Conservation (phyloP, 139 green algal genomes). For the Tetraselmis striata region DNA sequence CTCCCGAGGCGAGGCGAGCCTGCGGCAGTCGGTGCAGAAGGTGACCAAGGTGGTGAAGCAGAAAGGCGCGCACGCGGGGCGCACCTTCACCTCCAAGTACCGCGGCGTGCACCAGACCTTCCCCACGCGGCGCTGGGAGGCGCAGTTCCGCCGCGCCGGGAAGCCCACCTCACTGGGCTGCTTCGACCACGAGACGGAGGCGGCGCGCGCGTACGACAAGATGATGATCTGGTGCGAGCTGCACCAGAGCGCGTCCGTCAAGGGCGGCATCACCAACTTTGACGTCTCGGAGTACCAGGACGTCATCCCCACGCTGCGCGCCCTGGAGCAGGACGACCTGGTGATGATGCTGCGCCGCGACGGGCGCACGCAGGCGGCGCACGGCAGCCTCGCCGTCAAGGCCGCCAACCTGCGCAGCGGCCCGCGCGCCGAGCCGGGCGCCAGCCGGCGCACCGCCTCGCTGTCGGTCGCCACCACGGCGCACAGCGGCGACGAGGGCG, state of each 20-base stretch:
- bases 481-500: too few species aligned
- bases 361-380: slow-evolving; percentile 64
- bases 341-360: slow-evolving; percentile 67
- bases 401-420: background rate
- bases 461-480: too few species aligned
- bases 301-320: slow-evolving; percentile 62
- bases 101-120: slow-evolving; percentile 87
- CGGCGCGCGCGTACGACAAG: slow-evolving; percentile 81
- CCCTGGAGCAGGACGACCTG: slow-evolving; percentile 65
- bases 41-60: slow-evolving; percentile 23
- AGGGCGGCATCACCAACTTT: slow-evolving; percentile 86
- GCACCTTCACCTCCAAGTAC: slow-evolving; percentile 76
- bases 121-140: slow-evolving; percentile 82
- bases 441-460: too few species aligned
- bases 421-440: too few species aligned
- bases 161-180: slow-evolving; percentile 72
- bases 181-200: slow-evolving; percentile 81
- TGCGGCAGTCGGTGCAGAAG: slow-evolving; percentile 19
- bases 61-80: slow-evolving; percentile 26
- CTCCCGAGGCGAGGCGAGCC: background rate
- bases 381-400: slow-evolving; percentile 21
- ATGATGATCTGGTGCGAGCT: slow-evolving; percentile 94
- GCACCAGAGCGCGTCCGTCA: slow-evolving; percentile 58
- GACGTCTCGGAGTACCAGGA: slow-evolving; percentile 69
- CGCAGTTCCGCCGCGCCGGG: slow-evolving; percentile 77